phyloP scores from a whole-genome alignment of 768 basidiomycete genomes.

The Leucosporidium yakuticum region DNA sequence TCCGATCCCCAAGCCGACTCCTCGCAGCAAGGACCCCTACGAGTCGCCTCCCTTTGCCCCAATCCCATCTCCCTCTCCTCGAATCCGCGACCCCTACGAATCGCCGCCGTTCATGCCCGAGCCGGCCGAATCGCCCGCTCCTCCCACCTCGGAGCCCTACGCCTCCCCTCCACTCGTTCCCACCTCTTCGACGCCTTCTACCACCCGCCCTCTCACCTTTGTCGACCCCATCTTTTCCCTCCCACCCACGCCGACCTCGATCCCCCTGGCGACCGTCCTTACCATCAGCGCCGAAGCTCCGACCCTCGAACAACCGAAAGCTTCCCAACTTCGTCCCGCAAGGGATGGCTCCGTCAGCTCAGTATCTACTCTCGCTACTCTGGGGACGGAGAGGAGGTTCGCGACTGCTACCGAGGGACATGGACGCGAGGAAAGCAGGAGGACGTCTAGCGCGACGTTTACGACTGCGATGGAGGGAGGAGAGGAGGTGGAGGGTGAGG shows the following conservation, averaged over 20 bases:
- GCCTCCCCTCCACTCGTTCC: too few species aligned
- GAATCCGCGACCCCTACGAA: too few species aligned
- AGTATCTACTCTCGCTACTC: background rate
- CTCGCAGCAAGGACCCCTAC: background rate
- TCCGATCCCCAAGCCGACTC: background rate
- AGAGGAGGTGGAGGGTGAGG: too few species aligned
- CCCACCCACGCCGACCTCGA: background rate
- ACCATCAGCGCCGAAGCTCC: background rate
- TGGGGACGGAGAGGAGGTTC: background rate
- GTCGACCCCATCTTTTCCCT: background rate
- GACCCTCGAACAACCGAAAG: too few species aligned
- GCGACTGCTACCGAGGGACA: background rate
- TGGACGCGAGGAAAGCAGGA: background rate
- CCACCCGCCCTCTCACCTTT: background rate
- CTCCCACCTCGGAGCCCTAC: background rate
- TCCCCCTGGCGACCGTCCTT: background rate
- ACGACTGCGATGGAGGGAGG: background rate
- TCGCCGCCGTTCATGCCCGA: background rate
- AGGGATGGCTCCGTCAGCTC: background rate
- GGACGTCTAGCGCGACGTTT: background rate
- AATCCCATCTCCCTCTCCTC: too few species aligned
- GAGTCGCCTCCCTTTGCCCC: too few species aligned
- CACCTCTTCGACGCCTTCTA: too few species aligned
- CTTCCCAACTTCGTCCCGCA: background rate
- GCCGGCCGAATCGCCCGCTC: background rate